Evolutionary conservation across 78 protist species (phyloP).

Genomic region (Dictyostelium purpureum): DNA sequence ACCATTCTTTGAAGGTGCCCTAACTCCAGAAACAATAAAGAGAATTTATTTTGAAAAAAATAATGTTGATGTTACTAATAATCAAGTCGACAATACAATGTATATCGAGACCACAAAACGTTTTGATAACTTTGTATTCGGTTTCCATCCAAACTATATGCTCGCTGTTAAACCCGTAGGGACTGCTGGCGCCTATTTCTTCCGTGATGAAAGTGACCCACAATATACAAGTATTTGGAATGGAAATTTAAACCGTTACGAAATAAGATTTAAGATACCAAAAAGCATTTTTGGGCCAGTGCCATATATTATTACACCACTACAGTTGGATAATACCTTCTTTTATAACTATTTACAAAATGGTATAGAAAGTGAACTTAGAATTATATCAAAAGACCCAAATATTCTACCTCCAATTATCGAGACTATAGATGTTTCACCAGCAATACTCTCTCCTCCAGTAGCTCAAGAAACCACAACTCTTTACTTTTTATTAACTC

Average conservation of each 20-base stretch:
- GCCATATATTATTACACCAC: not conserved
- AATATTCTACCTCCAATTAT: conserved; percentile 1
- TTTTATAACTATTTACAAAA: not conserved
- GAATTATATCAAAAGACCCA: not conserved
- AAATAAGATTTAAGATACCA: not conserved
- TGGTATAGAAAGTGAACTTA: not conserved
- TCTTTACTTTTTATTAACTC: not conserved
- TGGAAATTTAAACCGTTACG: not conserved
- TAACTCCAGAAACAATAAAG: not conserved
- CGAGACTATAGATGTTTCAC: not conserved
- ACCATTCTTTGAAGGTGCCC: not conserved
- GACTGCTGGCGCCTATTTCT: not conserved
- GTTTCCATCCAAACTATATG: too few relatives aligned
- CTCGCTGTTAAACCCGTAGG: not conserved
- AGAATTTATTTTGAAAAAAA: not conserved
- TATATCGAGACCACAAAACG: not conserved
- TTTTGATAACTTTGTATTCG: too few relatives aligned
- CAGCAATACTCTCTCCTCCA: too few relatives aligned
- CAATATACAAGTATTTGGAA: not conserved
- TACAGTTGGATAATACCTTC: not conserved
- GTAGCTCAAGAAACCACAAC: too few relatives aligned
- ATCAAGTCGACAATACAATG: not conserved
- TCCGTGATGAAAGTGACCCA: not conserved
- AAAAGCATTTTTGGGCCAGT: not conserved
- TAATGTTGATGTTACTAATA: not conserved